These are phyloP conservation scores for Scedosporium dehoogii DNA, from an alignment of 2,329 filamentous ascomycete species.

Conservation along the genomic window DNA sequence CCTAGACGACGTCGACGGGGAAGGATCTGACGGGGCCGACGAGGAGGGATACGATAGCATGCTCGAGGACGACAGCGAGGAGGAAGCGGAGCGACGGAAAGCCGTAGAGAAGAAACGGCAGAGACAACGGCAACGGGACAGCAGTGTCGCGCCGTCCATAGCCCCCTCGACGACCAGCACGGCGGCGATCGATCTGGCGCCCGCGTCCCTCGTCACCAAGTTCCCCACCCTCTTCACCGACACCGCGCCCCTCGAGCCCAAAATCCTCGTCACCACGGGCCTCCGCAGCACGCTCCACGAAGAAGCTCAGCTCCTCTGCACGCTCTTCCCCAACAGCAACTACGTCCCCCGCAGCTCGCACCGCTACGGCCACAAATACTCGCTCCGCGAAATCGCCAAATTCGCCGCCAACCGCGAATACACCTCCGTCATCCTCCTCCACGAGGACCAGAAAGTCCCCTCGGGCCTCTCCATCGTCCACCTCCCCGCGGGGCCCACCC, in stretches of 20 bases:
- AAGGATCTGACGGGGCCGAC: conserved; percentile 28
- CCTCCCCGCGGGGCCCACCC: conserved; percentile 76
- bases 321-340: conserved; percentile 74
- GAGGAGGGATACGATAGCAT: conserved; percentile 64
- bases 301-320: conserved; percentile 68
- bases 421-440: conserved; percentile 74
- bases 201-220: conserved; percentile 47
- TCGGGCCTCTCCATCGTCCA: conserved; percentile 76
- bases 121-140: conserved; percentile 16
- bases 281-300: conserved; percentile 82
- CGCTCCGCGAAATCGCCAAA: conserved; percentile 76
- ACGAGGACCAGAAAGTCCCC: conserved; percentile 81
- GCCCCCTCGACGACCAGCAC: conserved; percentile 53
- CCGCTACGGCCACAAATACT: conserved; percentile 82
- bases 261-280: conserved; percentile 85
- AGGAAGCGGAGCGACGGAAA: conserved; percentile 32
- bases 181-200: conserved; percentile 50
- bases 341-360: conserved; percentile 84
- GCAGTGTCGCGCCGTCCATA: conserved; percentile 43
- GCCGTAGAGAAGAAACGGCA: conserved; percentile 15
- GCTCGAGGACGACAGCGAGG: conserved; percentile 54
- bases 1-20: conserved; percentile 31
- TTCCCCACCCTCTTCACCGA: conserved; percentile 55
- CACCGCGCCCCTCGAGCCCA: conserved; percentile 53
- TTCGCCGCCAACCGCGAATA: conserved; percentile 77